Percentiles rank a stretch among this genome's conserved stretches.
Conservation (phyloP, 768 basidiomycete genomes). For the Suillus paluster region DNA sequence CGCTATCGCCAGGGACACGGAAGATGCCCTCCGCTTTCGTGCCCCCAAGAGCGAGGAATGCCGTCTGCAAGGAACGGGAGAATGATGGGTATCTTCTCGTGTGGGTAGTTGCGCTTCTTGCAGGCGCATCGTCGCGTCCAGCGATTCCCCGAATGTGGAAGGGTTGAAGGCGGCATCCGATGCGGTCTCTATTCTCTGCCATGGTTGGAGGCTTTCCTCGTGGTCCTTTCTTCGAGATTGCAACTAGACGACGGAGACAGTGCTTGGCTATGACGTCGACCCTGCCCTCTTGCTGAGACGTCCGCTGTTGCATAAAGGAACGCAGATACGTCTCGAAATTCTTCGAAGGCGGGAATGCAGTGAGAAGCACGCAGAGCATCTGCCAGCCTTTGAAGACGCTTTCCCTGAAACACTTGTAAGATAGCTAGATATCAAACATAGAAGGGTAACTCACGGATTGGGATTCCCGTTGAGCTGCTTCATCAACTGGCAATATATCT, state of each 20-base stretch:
- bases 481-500: constrained; percentile 91
- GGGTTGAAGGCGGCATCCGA: constrained; percentile 96
- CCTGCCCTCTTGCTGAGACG: constrained; percentile 68
- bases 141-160: constrained; percentile 89
- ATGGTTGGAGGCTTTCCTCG: constrained; percentile 81
- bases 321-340: constrained; percentile 87
- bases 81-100: constrained; percentile 87
- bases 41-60: constrained; percentile 87
- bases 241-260: constrained; percentile 76
- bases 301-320: constrained; percentile 77
- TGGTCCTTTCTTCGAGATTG: constrained; percentile 83
- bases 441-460: constrained; percentile 57
- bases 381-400: constrained; percentile 94
- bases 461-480: constrained; percentile 90
- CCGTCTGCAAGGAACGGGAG: constrained; percentile 93
- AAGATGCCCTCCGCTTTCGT: constrained; percentile 89
- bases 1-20: constrained; percentile 88
- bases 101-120: constrained; percentile 88
- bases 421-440: neutral
- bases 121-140: constrained; percentile 81
- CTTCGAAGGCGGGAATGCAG: constrained; percentile 92
- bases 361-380: constrained; percentile 85
- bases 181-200: constrained; percentile 90
- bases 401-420: constrained; percentile 52
- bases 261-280: constrained; percentile 92